phyloP scores from a whole-genome alignment of 371 early-diverging fungal species.

The Mucor lusitanicus region DNA sequence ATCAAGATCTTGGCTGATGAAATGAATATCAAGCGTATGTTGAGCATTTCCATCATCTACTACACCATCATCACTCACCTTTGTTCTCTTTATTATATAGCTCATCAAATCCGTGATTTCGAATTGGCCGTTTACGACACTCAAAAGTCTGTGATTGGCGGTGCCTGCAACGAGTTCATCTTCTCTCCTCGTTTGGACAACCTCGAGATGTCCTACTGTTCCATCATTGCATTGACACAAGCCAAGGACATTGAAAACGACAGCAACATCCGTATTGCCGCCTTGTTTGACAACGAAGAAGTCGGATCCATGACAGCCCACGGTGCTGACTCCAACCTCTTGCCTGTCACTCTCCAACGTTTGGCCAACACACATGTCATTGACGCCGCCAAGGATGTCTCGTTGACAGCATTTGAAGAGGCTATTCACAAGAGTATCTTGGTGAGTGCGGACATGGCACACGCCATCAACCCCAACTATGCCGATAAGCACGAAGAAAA shows the following conservation, averaged over 20 bases:
- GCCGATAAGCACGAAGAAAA: conserved; percentile 83
- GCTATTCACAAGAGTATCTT: conserved; percentile 80
- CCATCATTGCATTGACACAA: conserved; percentile 62
- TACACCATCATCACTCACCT: background rate
- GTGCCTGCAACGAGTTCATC: conserved; percentile 90
- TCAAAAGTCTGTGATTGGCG: conserved; percentile 80
- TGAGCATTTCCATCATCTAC: background rate
- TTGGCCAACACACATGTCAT: conserved; percentile 45
- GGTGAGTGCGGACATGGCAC: conserved; percentile 93
- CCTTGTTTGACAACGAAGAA: conserved; percentile 98
- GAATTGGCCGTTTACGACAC: conserved; percentile 92
- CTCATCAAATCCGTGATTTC: conserved; percentile 84
- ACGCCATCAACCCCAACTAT: conserved; percentile 92
- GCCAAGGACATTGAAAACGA: conserved; percentile 63
- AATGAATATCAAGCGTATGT: conserved; percentile 67
- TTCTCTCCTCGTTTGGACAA: conserved; percentile 95
- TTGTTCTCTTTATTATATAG: conserved; percentile 29
- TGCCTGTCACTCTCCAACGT: conserved; percentile 75
- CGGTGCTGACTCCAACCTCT: conserved; percentile 92
- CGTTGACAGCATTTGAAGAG: conserved; percentile 73
- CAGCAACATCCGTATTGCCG: conserved; percentile 80
- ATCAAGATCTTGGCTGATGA: conserved; percentile 76
- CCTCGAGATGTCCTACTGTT: conserved; percentile 91
- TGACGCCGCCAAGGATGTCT: conserved; percentile 19
- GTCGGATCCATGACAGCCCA: conserved; percentile 94